Percentiles rank a stretch among this genome's conserved stretches.
Evolutionary conservation across 2,329 filamentous ascomycete species (phyloP).

Genomic region (Botrytis elliptica): DNA sequence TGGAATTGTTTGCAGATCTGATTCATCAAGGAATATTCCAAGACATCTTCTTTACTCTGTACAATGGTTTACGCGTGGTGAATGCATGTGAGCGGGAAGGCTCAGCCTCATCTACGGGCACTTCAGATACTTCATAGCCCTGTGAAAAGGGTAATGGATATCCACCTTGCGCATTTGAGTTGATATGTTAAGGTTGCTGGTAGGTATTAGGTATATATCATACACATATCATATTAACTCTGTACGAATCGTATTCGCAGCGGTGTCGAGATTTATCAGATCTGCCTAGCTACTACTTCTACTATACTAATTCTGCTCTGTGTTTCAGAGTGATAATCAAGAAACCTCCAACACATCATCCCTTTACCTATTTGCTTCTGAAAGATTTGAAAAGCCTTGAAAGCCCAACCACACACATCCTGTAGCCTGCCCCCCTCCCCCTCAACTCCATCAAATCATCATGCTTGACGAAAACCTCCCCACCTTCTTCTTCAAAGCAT

Average conservation of each 20-base stretch:
- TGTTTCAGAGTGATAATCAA: constrained; percentile 6
- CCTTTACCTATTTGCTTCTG: neutral
- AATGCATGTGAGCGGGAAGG: constrained; percentile 9
- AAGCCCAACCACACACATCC: neutral
- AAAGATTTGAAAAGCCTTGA: neutral
- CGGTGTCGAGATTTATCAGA: neutral
- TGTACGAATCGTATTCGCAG: neutral
- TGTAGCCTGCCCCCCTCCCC: neutral
- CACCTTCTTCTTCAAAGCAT: constrained; percentile 56
- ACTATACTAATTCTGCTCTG: neutral
- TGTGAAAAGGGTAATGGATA: neutral
- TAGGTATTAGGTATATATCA: neutral
- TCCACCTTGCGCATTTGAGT: constrained; percentile 1
- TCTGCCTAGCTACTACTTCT: neutral
- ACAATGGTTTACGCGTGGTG: neutral
- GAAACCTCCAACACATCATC: neutral
- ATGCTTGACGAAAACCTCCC: constrained; percentile 98
- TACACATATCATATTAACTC: neutral
- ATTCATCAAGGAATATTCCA: neutral
- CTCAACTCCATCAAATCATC: constrained; percentile 12
- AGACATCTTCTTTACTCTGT: neutral
- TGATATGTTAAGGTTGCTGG: neutral
- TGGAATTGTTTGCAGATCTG: neutral
- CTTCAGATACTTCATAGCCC: neutral
- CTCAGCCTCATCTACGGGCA: constrained; percentile 15